Evolutionary conservation across 108 stramenopile genomes (phyloP).

Genomic region (Cyclotella sp.): DNA sequence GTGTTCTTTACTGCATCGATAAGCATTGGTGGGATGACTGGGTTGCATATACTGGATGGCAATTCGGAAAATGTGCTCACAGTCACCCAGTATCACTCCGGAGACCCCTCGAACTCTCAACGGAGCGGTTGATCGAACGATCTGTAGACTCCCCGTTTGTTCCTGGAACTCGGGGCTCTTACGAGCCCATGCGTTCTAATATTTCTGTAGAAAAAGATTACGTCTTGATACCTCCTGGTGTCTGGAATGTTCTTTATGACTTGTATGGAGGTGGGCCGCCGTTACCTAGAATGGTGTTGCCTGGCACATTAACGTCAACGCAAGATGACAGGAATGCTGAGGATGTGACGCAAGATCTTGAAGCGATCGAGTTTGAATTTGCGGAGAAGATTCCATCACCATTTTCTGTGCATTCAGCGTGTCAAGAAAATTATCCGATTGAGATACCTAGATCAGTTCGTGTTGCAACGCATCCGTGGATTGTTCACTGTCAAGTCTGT

Average conservation of each 20-base stretch:
- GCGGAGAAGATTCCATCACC: too few species aligned
- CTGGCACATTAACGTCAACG: slow-evolving; percentile 17
- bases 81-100: slow-evolving; percentile 23
- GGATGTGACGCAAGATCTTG: slow-evolving; percentile 8
- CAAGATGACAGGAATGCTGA: slow-evolving; percentile 11
- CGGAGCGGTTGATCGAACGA: slow-evolving; percentile 70
- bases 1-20: slow-evolving; percentile 83
- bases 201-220: slow-evolving; percentile 56
- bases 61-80: slow-evolving; percentile 38
- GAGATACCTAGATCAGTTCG: slow-evolving; percentile 62
- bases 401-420: too few species aligned
- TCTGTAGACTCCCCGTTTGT: slow-evolving; percentile 53
- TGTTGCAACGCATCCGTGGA: slow-evolving; percentile 84
- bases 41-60: slow-evolving; percentile 80
- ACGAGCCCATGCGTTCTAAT: slow-evolving; percentile 67
- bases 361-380: too few species aligned
- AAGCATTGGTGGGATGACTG: slow-evolving; percentile 86
- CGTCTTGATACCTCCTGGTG: slow-evolving; percentile 76
- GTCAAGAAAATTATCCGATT: slow-evolving; percentile 35
- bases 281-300: slow-evolving; percentile 77
- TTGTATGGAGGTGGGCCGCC: slow-evolving; percentile 91
- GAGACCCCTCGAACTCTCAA: slow-evolving; percentile 72
- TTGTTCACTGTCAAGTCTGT: slow-evolving; percentile 79
- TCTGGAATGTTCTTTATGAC: slow-evolving; percentile 90
- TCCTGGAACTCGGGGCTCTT: slow-evolving; percentile 78